A percentile compares a stretch with the other conserved stretches of the same genome.
phyloP scores from a whole-genome alignment of 805 yeast species.

The Yarrowia bubula region DNA sequence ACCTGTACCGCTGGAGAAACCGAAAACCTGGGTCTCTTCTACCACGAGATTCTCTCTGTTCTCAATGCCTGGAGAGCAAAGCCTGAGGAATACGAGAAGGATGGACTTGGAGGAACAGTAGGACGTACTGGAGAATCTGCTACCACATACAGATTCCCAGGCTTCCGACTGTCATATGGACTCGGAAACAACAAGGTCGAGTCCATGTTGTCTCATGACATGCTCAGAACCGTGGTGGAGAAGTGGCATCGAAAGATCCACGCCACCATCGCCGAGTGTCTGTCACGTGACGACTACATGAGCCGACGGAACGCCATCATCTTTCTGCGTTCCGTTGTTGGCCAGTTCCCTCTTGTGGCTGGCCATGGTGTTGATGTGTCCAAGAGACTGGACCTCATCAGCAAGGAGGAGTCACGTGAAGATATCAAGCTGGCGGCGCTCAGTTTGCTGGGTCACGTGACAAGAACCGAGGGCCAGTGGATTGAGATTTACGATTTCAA shows the following conservation, averaged over 20 bases:
- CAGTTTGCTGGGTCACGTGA: constrained; percentile 36
- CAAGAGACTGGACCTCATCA: constrained; percentile 48
- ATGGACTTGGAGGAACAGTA: constrained; percentile 33
- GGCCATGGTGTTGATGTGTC: constrained; percentile 59
- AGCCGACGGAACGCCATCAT: constrained; percentile 77
- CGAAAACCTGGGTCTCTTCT: constrained; percentile 77
- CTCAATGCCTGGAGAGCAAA: constrained; percentile 49
- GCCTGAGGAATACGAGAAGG: constrained; percentile 38
- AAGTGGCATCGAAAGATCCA: constrained; percentile 57
- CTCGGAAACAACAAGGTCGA: constrained; percentile 30
- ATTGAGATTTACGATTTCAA: constrained; percentile 34
- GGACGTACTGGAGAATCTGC: constrained; percentile 22
- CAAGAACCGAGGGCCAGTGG: constrained; percentile 34
- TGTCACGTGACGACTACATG: constrained; percentile 62
- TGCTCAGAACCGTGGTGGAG: constrained; percentile 45
- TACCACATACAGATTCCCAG: constrained; percentile 33
- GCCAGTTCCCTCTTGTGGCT: constrained; percentile 64
- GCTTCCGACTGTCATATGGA: constrained; percentile 32
- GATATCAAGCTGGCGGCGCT: constrained; percentile 75
- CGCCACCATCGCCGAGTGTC: constrained; percentile 45
- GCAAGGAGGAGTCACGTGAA: constrained; percentile 60
- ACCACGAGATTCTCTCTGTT: constrained; percentile 51
- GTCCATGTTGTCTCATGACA: constrained; percentile 37
- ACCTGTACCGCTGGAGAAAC: constrained; percentile 75
- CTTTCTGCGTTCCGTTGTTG: constrained; percentile 63